phyloP scores from a whole-genome alignment of 2,329 filamentous ascomycete genomes.

The Pochonia chlamydosporia region DNA sequence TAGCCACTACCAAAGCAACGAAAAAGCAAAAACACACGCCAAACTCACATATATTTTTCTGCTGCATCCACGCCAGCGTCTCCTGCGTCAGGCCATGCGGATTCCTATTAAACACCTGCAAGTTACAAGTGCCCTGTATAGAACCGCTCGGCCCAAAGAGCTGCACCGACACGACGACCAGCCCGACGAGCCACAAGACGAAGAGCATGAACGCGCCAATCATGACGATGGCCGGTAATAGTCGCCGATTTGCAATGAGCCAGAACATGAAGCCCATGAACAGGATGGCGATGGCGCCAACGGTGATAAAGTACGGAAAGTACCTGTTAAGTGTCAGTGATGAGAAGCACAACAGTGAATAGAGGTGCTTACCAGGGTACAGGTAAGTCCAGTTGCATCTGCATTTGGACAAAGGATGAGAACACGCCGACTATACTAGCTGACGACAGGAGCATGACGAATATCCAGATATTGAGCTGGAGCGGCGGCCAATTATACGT shows the following conservation, averaged over 20 bases:
- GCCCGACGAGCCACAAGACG: conserved; percentile 60
- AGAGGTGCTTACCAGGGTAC: conserved; percentile 51
- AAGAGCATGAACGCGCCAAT: conserved; percentile 61
- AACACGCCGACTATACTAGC: conserved; percentile 57
- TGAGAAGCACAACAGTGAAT: conserved; percentile 2
- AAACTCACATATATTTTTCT: conserved; percentile 56
- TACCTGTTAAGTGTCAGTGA: conserved; percentile 43
- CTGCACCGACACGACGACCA: conserved; percentile 56
- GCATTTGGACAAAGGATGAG: conserved; percentile 52
- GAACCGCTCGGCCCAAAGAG: conserved; percentile 56
- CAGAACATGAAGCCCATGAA: conserved; percentile 62
- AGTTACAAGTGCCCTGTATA: conserved; percentile 54
- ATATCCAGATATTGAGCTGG: conserved; percentile 62
- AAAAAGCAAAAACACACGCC: background rate
- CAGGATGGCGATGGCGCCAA: conserved; percentile 51
- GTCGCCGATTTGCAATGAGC: conserved; percentile 54
- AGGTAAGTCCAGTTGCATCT: conserved; percentile 46
- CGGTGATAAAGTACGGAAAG: conserved; percentile 60
- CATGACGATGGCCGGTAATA: conserved; percentile 57
- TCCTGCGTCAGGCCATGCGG: conserved; percentile 45
- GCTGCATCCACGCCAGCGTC: conserved; percentile 59
- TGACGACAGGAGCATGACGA: conserved; percentile 57
- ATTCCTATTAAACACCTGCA: conserved; percentile 47
- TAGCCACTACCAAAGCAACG: conserved; percentile 7
- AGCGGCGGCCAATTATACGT: conserved; percentile 65